Conservation (phyloP, 345 rosid genomes). For the Citrus hindsii region DNA sequence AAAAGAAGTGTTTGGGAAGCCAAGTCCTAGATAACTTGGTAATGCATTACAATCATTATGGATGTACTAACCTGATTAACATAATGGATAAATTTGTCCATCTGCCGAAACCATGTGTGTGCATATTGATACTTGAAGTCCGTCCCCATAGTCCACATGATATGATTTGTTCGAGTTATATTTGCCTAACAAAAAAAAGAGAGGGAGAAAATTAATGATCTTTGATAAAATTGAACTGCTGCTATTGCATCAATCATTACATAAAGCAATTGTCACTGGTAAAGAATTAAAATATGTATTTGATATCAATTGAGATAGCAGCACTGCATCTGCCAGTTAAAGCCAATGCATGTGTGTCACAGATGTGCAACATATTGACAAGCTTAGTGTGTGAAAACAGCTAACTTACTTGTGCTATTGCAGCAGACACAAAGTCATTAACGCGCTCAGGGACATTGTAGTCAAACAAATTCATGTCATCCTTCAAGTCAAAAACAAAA, state of each 20-base stretch:
- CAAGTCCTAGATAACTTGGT: not conserved
- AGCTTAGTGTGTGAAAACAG: not conserved
- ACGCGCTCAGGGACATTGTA: conserved; percentile 51
- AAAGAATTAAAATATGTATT: not conserved
- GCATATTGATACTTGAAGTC: conserved; percentile 61
- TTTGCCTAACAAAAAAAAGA: conserved; percentile 36
- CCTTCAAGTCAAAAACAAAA: conserved; percentile 28
- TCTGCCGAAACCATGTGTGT: conserved; percentile 43
- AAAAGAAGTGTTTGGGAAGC: not conserved
- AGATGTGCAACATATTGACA: not conserved
- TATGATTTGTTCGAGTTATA: conserved; percentile 52
- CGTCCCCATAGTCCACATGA: conserved; percentile 62
- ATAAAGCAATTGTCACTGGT: not conserved
- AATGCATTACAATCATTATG: not conserved
- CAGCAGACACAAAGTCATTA: conserved; percentile 48
- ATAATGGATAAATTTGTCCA: conserved; percentile 60
- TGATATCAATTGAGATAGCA: not conserved
- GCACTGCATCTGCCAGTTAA: not conserved
- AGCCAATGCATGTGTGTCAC: conserved; percentile 1
- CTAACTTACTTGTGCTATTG: conserved; percentile 43
- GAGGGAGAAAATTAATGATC: not conserved
- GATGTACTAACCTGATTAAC: conserved; percentile 30
- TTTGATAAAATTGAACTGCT: not conserved
- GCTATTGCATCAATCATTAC: not conserved
- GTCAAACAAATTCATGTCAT: conserved; percentile 42